Conservation (phyloP, 768 basidiomycete genomes). For the Leccinellum rugosiceps region DNA sequence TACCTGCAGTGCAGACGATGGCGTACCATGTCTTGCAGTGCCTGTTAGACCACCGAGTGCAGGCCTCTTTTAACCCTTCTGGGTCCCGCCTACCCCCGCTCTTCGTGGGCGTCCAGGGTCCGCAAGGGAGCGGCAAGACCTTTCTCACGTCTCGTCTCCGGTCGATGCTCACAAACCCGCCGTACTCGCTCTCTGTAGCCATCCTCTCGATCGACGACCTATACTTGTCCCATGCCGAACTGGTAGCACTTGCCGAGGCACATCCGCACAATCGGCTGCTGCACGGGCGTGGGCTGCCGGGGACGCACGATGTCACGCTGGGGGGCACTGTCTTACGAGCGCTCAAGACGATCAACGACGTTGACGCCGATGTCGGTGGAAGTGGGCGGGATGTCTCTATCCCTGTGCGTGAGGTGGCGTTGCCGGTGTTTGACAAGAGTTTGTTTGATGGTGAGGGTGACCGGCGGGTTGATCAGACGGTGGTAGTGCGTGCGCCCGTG, state of each 20-base stretch:
- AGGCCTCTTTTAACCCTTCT: conserved; percentile 3
- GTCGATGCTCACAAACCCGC: conserved; percentile 39
- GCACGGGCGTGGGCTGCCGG: conserved; percentile 86
- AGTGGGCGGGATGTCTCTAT: background rate
- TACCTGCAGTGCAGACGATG: conserved; percentile 38
- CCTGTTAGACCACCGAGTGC: conserved; percentile 31
- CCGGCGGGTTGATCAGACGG: conserved; percentile 44
- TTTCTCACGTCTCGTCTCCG: conserved; percentile 64
- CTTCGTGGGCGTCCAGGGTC: conserved; percentile 87
- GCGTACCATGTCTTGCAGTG: conserved; percentile 38
- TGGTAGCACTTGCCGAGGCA: conserved; percentile 50
- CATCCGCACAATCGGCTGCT: conserved; percentile 61
- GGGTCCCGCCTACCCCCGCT: conserved; percentile 46
- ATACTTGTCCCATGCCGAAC: conserved; percentile 69
- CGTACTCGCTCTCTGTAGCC: conserved; percentile 52
- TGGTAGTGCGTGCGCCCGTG: conserved; percentile 46
- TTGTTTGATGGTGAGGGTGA: conserved; percentile 81
- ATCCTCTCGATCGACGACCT: conserved; percentile 82
- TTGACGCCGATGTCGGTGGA: background rate
- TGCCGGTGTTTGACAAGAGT: conserved; percentile 90
- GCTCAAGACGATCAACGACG: conserved; percentile 43
- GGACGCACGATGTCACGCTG: conserved; percentile 82
- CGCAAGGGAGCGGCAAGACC: conserved; percentile 93
- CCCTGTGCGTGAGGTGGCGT: conserved; percentile 30
- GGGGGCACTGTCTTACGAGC: conserved; percentile 50